A percentile compares a stretch with the other conserved stretches of the same genome.
These are phyloP conservation scores for Aureobasidium subglaciale DNA, from an alignment of 2,329 filamentous ascomycete genomes.

Conservation along the genomic window DNA sequence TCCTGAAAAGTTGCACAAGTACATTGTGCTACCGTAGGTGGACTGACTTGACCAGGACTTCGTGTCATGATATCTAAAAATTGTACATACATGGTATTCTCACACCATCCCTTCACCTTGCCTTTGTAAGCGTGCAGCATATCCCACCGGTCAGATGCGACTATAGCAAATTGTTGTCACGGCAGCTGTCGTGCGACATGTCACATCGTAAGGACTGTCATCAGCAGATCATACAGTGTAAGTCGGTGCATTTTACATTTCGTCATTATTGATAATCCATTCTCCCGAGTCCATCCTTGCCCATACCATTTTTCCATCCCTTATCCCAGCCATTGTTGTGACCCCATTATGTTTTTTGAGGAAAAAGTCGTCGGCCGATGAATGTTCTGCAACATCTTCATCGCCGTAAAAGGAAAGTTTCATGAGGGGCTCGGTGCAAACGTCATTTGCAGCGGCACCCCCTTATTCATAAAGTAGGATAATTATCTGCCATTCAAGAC, in stretches of 20 bases:
- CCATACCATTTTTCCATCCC: not conserved
- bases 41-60: not conserved
- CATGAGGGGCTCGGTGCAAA: not conserved
- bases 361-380: not conserved
- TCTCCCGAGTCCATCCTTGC: not conserved
- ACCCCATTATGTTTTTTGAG: not conserved
- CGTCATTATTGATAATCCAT: not conserved
- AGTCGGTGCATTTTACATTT: not conserved
- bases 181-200: not conserved
- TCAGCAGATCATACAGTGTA: not conserved
- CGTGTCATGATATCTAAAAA: not conserved
- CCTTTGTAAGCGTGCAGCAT: not conserved
- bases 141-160: not conserved
- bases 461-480: not conserved
- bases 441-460: constrained; percentile 3
- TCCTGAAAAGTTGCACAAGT: constrained; percentile 80
- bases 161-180: not conserved
- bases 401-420: not conserved
- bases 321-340: not conserved
- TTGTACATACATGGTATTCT: not conserved
- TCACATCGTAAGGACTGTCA: not conserved
- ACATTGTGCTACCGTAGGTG: constrained; percentile 75
- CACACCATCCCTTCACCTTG: not conserved
- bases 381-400: not conserved
- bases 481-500: constrained; percentile 7